Evolutionary conservation across 768 basidiomycete species (phyloP).

Genomic region (Naganishia vaughanmartiniae): DNA sequence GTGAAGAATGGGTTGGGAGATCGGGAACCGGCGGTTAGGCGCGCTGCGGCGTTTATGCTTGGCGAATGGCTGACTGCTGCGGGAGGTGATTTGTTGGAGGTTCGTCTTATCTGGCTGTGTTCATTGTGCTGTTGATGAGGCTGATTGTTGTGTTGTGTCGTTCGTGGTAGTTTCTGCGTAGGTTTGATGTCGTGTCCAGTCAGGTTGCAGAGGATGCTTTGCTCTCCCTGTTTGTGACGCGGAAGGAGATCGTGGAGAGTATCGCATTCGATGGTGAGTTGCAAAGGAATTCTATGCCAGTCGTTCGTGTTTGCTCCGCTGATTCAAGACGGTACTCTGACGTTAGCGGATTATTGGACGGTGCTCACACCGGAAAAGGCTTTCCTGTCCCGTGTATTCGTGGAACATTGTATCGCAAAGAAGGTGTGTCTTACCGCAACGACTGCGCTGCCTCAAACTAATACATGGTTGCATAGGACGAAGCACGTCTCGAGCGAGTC

Average conservation of each 20-base stretch:
- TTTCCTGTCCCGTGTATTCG: slow-evolving; percentile 78
- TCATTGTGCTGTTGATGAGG: slow-evolving; percentile 61
- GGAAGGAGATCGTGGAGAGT: slow-evolving; percentile 65
- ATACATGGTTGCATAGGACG: slow-evolving; percentile 52
- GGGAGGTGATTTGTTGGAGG: slow-evolving; percentile 19
- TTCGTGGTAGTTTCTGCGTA: slow-evolving; percentile 44
- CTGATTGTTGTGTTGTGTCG: slow-evolving; percentile 35
- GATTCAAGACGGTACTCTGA: neutral
- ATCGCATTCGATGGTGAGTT: slow-evolving; percentile 68
- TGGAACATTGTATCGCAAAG: slow-evolving; percentile 65
- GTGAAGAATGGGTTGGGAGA: slow-evolving; percentile 82
- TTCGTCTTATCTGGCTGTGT: slow-evolving; percentile 56
- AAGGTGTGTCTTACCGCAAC: slow-evolving; percentile 10
- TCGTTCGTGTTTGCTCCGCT: too few relatives aligned
- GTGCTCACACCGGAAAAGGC: slow-evolving; percentile 69
- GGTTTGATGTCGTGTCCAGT: slow-evolving; percentile 48
- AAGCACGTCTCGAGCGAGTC: slow-evolving; percentile 63
- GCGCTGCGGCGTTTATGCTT: slow-evolving; percentile 70
- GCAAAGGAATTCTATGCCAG: too few relatives aligned
- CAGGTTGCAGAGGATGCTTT: slow-evolving; percentile 71
- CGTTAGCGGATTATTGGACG: slow-evolving; percentile 70
- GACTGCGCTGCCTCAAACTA: neutral
- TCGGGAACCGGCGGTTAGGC: slow-evolving; percentile 69
- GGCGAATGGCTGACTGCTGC: slow-evolving; percentile 69
- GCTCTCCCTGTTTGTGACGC: slow-evolving; percentile 66